Evolutionary conservation across 1,139 yeast genomes (phyloP).

Genomic region (Zygoascus sp.): DNA sequence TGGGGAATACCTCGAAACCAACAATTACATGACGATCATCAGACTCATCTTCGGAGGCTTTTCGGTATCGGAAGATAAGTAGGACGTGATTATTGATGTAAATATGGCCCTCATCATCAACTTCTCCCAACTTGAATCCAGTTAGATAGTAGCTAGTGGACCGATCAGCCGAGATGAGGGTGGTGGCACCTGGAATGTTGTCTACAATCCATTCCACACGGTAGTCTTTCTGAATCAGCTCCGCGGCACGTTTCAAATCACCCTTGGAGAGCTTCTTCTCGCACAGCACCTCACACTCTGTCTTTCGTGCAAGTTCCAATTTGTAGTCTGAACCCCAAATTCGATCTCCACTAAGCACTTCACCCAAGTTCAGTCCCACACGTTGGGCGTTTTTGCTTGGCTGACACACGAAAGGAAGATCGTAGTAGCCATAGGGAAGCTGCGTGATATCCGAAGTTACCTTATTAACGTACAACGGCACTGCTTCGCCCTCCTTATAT

Average conservation of each 20-base stretch:
- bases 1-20: constrained; percentile 88
- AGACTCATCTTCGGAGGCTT: constrained; percentile 36
- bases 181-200: constrained; percentile 85
- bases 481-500: constrained; percentile 50
- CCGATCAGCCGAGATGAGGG: constrained; percentile 61
- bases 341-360: constrained; percentile 76
- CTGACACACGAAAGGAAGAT: constrained; percentile 77
- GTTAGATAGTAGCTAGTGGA: constrained; percentile 71
- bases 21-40: constrained; percentile 57
- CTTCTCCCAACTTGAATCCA: constrained; percentile 81
- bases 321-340: constrained; percentile 70
- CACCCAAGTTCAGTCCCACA: constrained; percentile 66
- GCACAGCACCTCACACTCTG: constrained; percentile 63
- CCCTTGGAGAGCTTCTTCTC: constrained; percentile 50
- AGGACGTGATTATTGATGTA: constrained; percentile 69
- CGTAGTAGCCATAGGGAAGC: constrained; percentile 73
- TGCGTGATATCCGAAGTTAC: constrained; percentile 74
- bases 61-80: constrained; percentile 72
- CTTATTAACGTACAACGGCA: constrained; percentile 70
- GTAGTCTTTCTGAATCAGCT: constrained; percentile 63
- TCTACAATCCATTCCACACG: constrained; percentile 83
- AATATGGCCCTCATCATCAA: constrained; percentile 37
- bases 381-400: constrained; percentile 44
- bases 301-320: constrained; percentile 57
- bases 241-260: constrained; percentile 53